Evolutionary conservation across 208 protist species (phyloP), one percentile per base, ranked within the genome.

Genomic region (Leishmania guyanensis): DNA sequence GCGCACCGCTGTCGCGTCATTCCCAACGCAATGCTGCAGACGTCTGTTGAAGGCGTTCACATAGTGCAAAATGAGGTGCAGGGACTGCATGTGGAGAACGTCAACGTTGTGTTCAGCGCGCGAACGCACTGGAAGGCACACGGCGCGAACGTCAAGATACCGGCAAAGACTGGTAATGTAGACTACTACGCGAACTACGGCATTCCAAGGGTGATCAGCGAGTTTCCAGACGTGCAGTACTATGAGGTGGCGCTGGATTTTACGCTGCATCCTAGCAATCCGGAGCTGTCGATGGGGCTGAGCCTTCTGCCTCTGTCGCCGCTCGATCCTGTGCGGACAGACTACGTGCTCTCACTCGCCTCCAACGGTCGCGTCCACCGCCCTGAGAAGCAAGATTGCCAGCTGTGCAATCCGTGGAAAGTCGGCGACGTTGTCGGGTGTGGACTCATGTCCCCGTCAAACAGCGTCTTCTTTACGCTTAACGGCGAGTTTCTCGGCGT

Each of bases 401-500:
- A 76, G 54, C 92, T 97, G 80, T 90, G 87, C 53, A 78, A 39
- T 14, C 73, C 53, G 17, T 98, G 93, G 93, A 83, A 72, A 62
- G 90, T 92, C 12, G 91, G 91, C 36, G 95, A 98, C 87, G 89
- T 96, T 9, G 90, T 98, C 68, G 95, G 95, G 8, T 98, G 95
- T 74, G 95, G 95, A 46, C 75, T 98, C 26, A 89, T 96, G 72
- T 86, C 88, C 2, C 91, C 91, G 65, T 88, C 88, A 71, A 93
- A 93, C 79, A 88, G 88, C 56, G 91, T 98, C 46, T 98, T 98
- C 79, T 98, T 97, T 83, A 98, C 95, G 12, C 86, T 87, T 51
- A 97, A 97, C 84, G 95, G 95, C 36, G 80, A 90, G 79, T 96
- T 97, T 84, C 90, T 98, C 26, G 95, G 95, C 33, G 90, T 95